Evolutionary conservation across 2,329 filamentous ascomycete species (phyloP).

Genomic region (Aspergillus tamarii): DNA sequence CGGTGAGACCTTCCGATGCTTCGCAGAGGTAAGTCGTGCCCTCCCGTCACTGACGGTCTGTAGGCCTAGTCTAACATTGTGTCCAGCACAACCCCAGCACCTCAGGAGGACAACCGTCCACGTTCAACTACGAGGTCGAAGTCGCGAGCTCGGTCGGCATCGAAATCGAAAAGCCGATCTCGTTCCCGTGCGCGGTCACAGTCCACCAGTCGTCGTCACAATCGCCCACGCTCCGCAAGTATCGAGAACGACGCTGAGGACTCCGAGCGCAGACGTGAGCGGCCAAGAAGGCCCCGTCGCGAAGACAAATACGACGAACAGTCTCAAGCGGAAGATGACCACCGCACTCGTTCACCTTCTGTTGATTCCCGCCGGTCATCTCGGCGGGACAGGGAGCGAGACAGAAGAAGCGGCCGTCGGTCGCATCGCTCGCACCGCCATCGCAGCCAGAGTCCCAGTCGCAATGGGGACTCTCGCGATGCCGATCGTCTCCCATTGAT

Average conservation of each 20-base stretch:
- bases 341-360: constrained; percentile 68
- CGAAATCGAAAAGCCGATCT: constrained; percentile 34
- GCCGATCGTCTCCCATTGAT: constrained; percentile 37
- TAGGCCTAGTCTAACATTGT: constrained; percentile 19
- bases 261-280: constrained; percentile 30
- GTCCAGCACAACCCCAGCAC: constrained; percentile 31
- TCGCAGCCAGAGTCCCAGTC: constrained; percentile 41
- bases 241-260: constrained; percentile 40
- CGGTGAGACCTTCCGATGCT: constrained; percentile 23
- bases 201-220: constrained; percentile 55
- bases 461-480: constrained; percentile 42
- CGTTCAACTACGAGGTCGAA: constrained; percentile 33
- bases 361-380: constrained; percentile 61
- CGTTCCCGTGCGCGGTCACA: constrained; percentile 46
- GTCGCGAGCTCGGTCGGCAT: constrained; percentile 31
- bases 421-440: constrained; percentile 57
- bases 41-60: background rate
- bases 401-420: constrained; percentile 46
- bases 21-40: constrained; percentile 34
- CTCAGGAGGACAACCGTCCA: constrained; percentile 38
- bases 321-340: constrained; percentile 41
- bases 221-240: constrained; percentile 54
- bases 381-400: constrained; percentile 64
- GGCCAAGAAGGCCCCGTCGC: constrained; percentile 31
- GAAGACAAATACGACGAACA: constrained; percentile 52